Percentiles rank a stretch among this genome's conserved stretches.
Evolutionary conservation across 139 green algal species (phyloP).

Genomic region (Volvox reticuliferus): DNA sequence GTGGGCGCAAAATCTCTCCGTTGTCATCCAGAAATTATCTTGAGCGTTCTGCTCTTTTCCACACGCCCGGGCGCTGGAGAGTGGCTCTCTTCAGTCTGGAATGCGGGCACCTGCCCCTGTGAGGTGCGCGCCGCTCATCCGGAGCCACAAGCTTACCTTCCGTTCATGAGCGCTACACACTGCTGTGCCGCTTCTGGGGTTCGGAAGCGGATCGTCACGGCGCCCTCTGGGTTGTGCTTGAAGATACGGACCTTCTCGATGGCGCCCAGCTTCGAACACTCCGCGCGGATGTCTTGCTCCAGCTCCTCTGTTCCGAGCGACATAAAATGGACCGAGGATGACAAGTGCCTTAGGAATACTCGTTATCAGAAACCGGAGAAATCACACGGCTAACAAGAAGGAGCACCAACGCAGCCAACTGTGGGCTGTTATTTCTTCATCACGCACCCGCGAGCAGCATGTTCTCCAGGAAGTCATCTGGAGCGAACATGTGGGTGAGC

Average conservation of each 20-base stretch:
- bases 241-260: slow-evolving; percentile 90
- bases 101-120: not conserved
- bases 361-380: too few relatives aligned
- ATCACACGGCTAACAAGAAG: too few relatives aligned
- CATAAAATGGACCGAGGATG: too few relatives aligned
- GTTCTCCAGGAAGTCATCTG: slow-evolving; percentile 75
- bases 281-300: slow-evolving; percentile 84
- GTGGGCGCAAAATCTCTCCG: too few relatives aligned
- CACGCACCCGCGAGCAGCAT: slow-evolving; percentile 44
- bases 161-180: slow-evolving; percentile 90
- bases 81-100: not conserved
- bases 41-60: not conserved
- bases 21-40: not conserved
- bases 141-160: slow-evolving; percentile 51
- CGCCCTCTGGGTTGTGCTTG: slow-evolving; percentile 83
- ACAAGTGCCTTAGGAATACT: too few relatives aligned
- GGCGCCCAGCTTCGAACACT: slow-evolving; percentile 85
- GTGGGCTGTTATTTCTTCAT: too few relatives aligned
- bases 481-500: slow-evolving; percentile 90
- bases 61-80: not conserved
- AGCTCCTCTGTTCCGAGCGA: slow-evolving; percentile 75
- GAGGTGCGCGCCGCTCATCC: not conserved
- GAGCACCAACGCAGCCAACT: too few relatives aligned
- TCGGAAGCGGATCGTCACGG: slow-evolving; percentile 89
- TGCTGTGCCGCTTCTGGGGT: slow-evolving; percentile 73